These are phyloP conservation scores for Tolypocladium guangdongense DNA, from an alignment of 2,329 filamentous ascomycete genomes.

Conservation along the genomic window DNA sequence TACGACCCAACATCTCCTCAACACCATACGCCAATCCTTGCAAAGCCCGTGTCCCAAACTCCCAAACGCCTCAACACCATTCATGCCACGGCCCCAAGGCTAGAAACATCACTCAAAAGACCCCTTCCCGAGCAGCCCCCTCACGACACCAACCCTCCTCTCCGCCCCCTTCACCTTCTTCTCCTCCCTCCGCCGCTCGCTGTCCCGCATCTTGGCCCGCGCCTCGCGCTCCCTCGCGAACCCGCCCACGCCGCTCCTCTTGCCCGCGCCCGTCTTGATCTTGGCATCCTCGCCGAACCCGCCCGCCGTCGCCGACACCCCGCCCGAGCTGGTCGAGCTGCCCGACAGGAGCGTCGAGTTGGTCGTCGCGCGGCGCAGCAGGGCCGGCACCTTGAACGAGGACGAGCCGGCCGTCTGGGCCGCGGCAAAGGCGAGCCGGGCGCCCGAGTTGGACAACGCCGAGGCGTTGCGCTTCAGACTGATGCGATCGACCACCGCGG, in stretches of 20 bases:
- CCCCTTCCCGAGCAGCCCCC: slow-evolving; percentile 46
- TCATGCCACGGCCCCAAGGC: not conserved
- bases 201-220: slow-evolving; percentile 41
- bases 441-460: slow-evolving; percentile 15
- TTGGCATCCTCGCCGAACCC: slow-evolving; percentile 39
- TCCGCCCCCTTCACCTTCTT: slow-evolving; percentile 47
- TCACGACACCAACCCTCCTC: slow-evolving; percentile 43
- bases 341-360: slow-evolving; percentile 39
- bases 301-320: slow-evolving; percentile 8
- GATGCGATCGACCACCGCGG: slow-evolving; percentile 61
- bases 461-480: slow-evolving; percentile 50
- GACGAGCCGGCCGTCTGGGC: slow-evolving; percentile 24
- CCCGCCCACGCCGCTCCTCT: slow-evolving; percentile 49
- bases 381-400: slow-evolving; percentile 56
- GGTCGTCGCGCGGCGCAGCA: slow-evolving; percentile 65
- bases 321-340: slow-evolving; percentile 14
- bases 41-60: not conserved
- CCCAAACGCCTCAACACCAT: not conserved
- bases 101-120: slow-evolving; percentile 20
- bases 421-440: slow-evolving; percentile 47
- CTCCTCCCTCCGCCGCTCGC: slow-evolving; percentile 46
- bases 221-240: slow-evolving; percentile 50
- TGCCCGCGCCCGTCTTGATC: slow-evolving; percentile 49
- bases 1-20: not conserved
- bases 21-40: not conserved